Percentiles rank a stretch among this genome's conserved stretches.
These are phyloP conservation scores for Graphilbum sp. DNA, from an alignment of 2,329 filamentous ascomycete species.

Conservation along the genomic window DNA sequence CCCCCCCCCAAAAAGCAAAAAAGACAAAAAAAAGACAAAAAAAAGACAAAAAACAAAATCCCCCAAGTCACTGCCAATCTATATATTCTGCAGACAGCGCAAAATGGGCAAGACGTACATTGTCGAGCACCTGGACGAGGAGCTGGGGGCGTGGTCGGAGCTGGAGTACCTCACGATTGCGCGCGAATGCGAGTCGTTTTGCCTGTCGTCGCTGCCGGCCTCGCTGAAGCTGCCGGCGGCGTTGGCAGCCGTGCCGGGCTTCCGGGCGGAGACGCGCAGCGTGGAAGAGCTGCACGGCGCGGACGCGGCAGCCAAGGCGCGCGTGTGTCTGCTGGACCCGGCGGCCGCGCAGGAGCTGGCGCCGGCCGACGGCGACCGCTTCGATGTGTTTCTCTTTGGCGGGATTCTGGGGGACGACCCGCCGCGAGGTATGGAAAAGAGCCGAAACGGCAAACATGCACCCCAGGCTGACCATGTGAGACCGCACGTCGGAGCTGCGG, in stretches of 20 bases:
- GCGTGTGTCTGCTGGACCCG: slow-evolving; percentile 82
- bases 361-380: slow-evolving; percentile 65
- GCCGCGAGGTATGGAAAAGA: slow-evolving; percentile 63
- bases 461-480: slow-evolving; percentile 30
- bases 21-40: no score
- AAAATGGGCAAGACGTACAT: slow-evolving; percentile 56
- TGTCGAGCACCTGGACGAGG: slow-evolving; percentile 90
- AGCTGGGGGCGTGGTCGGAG: slow-evolving; percentile 85
- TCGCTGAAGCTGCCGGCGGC: slow-evolving; percentile 44
- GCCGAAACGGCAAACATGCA: no score
- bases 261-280: slow-evolving; percentile 57
- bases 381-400: slow-evolving; percentile 89
- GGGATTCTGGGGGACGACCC: slow-evolving; percentile 94
- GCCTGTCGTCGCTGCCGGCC: slow-evolving; percentile 64
- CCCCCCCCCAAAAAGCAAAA: no score
- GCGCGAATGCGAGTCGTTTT: slow-evolving; percentile 63
- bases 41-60: no score
- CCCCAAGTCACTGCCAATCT: no score
- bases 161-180: slow-evolving; percentile 86
- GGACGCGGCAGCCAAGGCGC: slow-evolving; percentile 37
- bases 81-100: no score
- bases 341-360: slow-evolving; percentile 62
- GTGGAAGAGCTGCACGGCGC: slow-evolving; percentile 69
- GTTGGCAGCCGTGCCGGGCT: slow-evolving; percentile 38
- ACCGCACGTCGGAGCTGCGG: slow-evolving; percentile 87